These are phyloP conservation scores for Leucocoprinus leucothites DNA, from an alignment of 768 basidiomycete species.

Conservation along the genomic window DNA sequence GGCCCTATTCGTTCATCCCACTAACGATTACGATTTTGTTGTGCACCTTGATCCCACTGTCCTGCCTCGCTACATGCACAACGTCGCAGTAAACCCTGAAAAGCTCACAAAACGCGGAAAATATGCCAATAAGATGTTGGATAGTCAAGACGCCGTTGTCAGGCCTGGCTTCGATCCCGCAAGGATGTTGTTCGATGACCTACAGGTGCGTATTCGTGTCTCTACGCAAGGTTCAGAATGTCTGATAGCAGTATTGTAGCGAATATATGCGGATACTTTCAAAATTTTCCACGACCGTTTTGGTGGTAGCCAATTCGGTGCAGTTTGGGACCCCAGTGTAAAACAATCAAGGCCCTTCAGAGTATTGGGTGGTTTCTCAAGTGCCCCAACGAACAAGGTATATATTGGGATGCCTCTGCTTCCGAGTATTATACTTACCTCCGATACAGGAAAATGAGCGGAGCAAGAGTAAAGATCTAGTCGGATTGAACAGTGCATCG, in stretches of 20 bases:
- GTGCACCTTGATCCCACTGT: conserved; percentile 65
- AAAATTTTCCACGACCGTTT: conserved; percentile 82
- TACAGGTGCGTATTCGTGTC: conserved; percentile 54
- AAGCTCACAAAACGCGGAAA: conserved; percentile 41
- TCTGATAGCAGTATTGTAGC: conserved; percentile 34
- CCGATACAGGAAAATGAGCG: conserved; percentile 42
- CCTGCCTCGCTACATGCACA: conserved; percentile 75
- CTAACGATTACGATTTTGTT: conserved; percentile 81
- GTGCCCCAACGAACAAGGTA: conserved; percentile 50
- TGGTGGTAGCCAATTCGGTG: conserved; percentile 78
- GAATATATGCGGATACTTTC: conserved; percentile 70
- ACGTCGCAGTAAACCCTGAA: conserved; percentile 48
- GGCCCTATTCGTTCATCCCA: conserved; percentile 85
- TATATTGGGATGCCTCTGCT: no score
- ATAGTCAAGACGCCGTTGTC: conserved; percentile 24
- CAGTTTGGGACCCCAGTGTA: conserved; percentile 81
- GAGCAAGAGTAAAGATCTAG: conserved; percentile 53
- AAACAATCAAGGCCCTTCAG: conserved; percentile 65
- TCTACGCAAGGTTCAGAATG: conserved; percentile 5
- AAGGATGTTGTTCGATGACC: conserved; percentile 58
- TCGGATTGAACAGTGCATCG: conserved; percentile 62
- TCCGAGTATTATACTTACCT: no score
- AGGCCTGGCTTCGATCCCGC: conserved; percentile 84
- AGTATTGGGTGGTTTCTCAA: conserved; percentile 80
- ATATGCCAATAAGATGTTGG: conserved; percentile 42